Conservation (phyloP, 805 yeast species). For the Saturnispora ahearnii region DNA sequence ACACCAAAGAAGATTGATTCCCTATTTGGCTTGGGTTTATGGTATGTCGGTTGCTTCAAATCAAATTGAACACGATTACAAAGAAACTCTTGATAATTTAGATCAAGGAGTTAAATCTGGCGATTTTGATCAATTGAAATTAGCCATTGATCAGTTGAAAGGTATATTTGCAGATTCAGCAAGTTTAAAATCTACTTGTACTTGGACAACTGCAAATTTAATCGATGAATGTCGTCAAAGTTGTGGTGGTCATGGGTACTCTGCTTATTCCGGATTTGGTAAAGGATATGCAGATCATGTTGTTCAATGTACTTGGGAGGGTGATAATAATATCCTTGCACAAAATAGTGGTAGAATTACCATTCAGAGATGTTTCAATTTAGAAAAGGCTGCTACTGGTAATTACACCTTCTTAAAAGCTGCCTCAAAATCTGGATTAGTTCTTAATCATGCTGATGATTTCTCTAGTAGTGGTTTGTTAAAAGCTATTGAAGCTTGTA, state of each 20-base stretch:
- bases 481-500: constrained; percentile 32
- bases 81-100: constrained; percentile 40
- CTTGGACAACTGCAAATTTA: constrained; percentile 74
- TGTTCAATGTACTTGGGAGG: constrained; percentile 99
- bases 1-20: constrained; percentile 82
- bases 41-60: constrained; percentile 66
- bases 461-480: constrained; percentile 27
- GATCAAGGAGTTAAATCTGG: constrained; percentile 45
- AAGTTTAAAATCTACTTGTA: constrained; percentile 77
- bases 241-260: constrained; percentile 95
- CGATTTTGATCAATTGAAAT: constrained; percentile 35
- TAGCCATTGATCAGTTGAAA: constrained; percentile 55
- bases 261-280: constrained; percentile 86
- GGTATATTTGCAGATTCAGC: constrained; percentile 78
- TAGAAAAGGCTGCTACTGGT: constrained; percentile 28
- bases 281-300: constrained; percentile 88
- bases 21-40: constrained; percentile 73
- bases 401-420: constrained; percentile 32
- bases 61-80: constrained; percentile 47
- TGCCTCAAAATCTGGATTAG: constrained; percentile 23
- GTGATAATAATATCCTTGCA: constrained; percentile 83
- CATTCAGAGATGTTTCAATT: constrained; percentile 38
- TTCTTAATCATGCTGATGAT: constrained; percentile 18
- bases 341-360: constrained; percentile 78
- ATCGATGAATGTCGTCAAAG: constrained; percentile 89